Conservation (phyloP, 2,329 filamentous ascomycete species). For the Cercospora zeina region DNA sequence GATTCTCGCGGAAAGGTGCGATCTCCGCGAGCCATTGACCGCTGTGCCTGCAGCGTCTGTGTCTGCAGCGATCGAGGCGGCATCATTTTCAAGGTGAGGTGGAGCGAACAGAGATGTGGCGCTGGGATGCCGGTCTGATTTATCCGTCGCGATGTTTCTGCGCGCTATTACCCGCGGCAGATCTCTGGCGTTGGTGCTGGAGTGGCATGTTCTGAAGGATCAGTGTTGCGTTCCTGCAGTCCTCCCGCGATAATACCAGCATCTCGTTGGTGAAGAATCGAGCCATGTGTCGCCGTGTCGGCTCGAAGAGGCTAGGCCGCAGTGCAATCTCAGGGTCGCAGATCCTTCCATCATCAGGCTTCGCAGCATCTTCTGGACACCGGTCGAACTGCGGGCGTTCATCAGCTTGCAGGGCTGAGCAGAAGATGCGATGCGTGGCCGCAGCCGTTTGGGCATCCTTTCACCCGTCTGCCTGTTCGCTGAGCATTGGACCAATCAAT, state of each 20-base stretch:
- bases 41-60: background rate
- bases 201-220: too few species aligned
- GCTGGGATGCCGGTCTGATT: background rate
- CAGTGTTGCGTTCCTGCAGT: background rate
- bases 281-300: background rate
- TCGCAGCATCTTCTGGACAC: background rate
- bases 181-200: background rate
- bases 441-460: constrained; percentile 1
- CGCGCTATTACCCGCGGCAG: background rate
- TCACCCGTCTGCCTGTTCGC: background rate
- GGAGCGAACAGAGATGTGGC: background rate
- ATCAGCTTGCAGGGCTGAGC: constrained; percentile 5
- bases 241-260: background rate
- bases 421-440: background rate
- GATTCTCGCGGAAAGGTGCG: background rate
- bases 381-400: background rate
- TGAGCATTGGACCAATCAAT: background rate
- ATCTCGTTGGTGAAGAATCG: background rate
- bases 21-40: constrained; percentile 4
- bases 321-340: background rate
- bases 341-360: constrained; percentile 2
- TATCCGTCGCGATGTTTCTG: background rate
- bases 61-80: background rate
- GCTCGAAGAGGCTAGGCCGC: background rate
- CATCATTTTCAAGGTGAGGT: constrained; percentile 3